A percentile compares a stretch with the other conserved stretches of the same genome.
Evolutionary conservation across 257 asterid species (phyloP).

Genomic region (Avicennia marina): DNA sequence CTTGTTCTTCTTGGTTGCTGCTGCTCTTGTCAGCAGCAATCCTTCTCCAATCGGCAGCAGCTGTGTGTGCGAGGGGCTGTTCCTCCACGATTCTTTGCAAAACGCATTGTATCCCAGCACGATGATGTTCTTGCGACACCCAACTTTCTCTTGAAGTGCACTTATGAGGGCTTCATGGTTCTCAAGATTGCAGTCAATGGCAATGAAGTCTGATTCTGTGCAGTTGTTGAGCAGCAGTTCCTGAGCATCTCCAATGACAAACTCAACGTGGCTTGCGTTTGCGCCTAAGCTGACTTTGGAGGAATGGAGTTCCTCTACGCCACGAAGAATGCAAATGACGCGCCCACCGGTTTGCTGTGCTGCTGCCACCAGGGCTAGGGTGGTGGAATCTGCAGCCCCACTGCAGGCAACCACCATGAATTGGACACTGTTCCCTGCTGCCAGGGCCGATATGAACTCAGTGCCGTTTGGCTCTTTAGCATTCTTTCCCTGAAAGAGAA

Average conservation of each 20-base stretch:
- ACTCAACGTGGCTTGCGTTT: slow-evolving; percentile 34
- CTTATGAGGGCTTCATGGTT: slow-evolving; percentile 52
- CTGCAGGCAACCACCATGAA: slow-evolving; percentile 59
- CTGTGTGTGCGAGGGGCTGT: slow-evolving; percentile 39
- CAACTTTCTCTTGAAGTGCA: slow-evolving; percentile 27
- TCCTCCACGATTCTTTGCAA: slow-evolving; percentile 60
- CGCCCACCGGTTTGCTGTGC: slow-evolving; percentile 86
- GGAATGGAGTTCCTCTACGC: slow-evolving; percentile 27
- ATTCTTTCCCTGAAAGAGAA: slow-evolving; percentile 42
- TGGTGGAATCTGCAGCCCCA: slow-evolving; percentile 55
- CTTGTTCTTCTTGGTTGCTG: slow-evolving; percentile 19
- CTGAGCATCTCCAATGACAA: slow-evolving; percentile 47
- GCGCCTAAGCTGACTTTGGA: slow-evolving; percentile 31
- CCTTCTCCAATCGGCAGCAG: slow-evolving; percentile 88
- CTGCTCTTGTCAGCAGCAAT: slow-evolving; percentile 49
- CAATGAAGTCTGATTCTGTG: slow-evolving; percentile 59
- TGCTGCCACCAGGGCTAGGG: slow-evolving; percentile 65
- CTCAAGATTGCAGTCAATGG: slow-evolving; percentile 66
- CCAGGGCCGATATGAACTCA: slow-evolving; percentile 85
- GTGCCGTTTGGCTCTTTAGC: slow-evolving; percentile 69
- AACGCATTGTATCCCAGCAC: slow-evolving; percentile 80
- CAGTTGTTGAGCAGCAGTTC: slow-evolving; percentile 29
- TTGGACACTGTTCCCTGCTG: slow-evolving; percentile 77
- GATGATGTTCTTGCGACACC: slow-evolving; percentile 17
- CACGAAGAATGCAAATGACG: slow-evolving; percentile 57